Conservation (phyloP, 106 monocot species). For the Phalaenopsis aphrodite region DNA sequence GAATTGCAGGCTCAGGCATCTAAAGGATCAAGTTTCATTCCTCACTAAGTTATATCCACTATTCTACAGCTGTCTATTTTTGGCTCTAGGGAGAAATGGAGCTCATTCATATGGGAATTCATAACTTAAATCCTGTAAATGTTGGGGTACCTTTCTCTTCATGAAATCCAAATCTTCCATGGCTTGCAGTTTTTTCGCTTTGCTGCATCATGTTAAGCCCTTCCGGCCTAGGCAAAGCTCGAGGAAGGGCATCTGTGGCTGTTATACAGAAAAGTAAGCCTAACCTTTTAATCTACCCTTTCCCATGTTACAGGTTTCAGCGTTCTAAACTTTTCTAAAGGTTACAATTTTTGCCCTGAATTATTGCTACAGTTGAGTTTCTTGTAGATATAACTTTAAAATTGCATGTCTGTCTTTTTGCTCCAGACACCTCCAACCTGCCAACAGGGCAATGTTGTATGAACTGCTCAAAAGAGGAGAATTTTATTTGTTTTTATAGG, state of each 20-base stretch:
- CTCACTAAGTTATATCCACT: background rate
- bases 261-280: background rate
- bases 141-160: background rate
- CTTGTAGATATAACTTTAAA: background rate
- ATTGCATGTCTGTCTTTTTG: background rate
- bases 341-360: background rate
- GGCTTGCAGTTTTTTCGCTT: background rate
- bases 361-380: background rate
- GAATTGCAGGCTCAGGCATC: background rate
- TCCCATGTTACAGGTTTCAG: background rate
- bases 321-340: background rate
- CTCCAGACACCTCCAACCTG: background rate
- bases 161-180: background rate
- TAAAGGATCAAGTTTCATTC: background rate
- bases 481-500: conserved; percentile 5
- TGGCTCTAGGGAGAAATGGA: background rate
- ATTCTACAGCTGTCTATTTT: background rate
- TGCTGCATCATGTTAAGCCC: background rate
- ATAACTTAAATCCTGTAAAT: background rate
- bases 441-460: conserved; percentile 1
- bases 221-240: background rate
- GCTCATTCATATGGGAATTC: background rate
- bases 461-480: background rate
- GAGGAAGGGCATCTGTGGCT: background rate
- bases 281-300: background rate